Conservation (phyloP, 345 rosid genomes). For the Acer yangbiense region DNA sequence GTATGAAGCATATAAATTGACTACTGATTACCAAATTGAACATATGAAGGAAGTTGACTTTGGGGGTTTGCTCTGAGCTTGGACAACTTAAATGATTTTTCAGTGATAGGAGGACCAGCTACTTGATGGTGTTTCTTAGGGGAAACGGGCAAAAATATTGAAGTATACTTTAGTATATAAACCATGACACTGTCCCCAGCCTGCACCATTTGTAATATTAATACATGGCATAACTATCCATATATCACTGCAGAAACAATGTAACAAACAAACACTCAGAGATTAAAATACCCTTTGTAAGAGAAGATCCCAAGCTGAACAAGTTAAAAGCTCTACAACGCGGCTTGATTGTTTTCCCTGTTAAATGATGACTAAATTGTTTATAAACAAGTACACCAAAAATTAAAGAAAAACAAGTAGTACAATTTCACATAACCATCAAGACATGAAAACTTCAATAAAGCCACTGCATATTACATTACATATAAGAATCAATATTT, state of each 20-base stretch:
- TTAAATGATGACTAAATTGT: constrained; percentile 1
- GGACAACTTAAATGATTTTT: constrained; percentile 22
- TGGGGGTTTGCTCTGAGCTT: constrained; percentile 20
- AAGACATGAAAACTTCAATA: neutral
- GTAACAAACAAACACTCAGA: neutral
- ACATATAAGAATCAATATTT: constrained; percentile 1
- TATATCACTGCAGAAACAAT: neutral
- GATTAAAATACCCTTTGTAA: constrained; percentile 56
- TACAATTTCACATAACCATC: neutral
- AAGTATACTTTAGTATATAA: constrained; percentile 58
- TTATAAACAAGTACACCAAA: neutral
- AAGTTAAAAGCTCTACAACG: constrained; percentile 52
- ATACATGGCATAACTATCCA: neutral
- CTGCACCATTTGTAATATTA: constrained; percentile 35
- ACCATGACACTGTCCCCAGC: constrained; percentile 68
- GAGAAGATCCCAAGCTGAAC: constrained; percentile 70
- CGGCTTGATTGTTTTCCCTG: constrained; percentile 57
- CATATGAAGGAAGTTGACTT: constrained; percentile 19
- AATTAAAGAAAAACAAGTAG: neutral
- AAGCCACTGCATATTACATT: constrained; percentile 50
- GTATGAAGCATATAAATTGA: neutral
- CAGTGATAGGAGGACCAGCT: constrained; percentile 53
- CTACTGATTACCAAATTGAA: constrained; percentile 26
- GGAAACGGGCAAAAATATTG: constrained; percentile 60
- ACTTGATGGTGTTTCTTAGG: constrained; percentile 64